Evolutionary conservation across 345 rosid species (phyloP), one percentile per base, ranked within the genome.

Genomic region (Gossypium raimondii): DNA sequence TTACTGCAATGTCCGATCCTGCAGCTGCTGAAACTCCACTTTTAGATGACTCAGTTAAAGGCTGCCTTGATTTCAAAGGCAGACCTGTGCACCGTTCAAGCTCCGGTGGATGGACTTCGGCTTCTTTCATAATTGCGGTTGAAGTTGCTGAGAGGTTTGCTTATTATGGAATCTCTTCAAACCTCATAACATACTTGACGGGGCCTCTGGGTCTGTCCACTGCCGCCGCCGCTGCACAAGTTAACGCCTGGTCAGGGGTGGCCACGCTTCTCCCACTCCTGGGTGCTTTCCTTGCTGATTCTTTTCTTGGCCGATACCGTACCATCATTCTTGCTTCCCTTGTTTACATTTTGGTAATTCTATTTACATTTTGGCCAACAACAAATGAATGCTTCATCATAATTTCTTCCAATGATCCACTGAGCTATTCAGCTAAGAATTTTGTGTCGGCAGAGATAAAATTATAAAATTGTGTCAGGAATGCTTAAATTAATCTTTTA

Each of bases 261-360:
- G 69, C 56, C 17, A n/a, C 57, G 70, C 59, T 74, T n/a, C 60
- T 74, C 3, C 61, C 70, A 1, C 81, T 92, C 14, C 79, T 88
- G 7, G 90, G 94, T 34, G 97, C 87, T 3, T 88, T 90, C 69
- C 1, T 88, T 3, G 90, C 97, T 29, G 97, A 92, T 63, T 63
- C 92, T 4, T 90, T 73, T 72, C 89, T 87, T 0, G 95, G 93
- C 75, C 83, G 90, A 56, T 88, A 83, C 82, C 84, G 83, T 78
- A 90, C 92, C 41, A 86, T 88, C 29, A 14, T 87, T 3, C 20
- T 80, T 51, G 76, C 95, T 43, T 89, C 92, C 67, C 64, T 75
- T 29, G 52, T 92, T 41, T 92, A 86, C 79, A 84, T 84, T 59
- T 69, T 84, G 84, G 91, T 85, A 61, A 48, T n/a, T 11, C 25